Base-by-base conservation (phyloP, 2,329 filamentous ascomycete genomes). In the Diaporthe ampelina region DNA sequence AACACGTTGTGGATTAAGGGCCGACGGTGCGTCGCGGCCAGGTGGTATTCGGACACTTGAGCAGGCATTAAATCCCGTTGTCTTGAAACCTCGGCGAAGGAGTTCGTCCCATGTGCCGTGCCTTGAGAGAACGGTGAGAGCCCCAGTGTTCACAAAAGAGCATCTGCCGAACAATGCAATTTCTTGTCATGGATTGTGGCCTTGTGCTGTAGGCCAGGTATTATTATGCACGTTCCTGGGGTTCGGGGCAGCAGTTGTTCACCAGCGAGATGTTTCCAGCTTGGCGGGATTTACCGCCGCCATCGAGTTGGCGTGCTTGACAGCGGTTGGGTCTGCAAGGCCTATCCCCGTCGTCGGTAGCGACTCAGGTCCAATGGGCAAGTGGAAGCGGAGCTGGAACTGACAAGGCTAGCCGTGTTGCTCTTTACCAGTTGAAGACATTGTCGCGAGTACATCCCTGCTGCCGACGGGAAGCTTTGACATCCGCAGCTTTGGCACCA, bases 201-300 rank as follows among this genome's bases (percentile, higher is more conserved):
- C 45, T 67, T 52, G 61, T 67, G 50, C 32, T 52, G 48, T 68
- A 54, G 63, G 40, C 29, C 63, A 35, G 19, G 48, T 26, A 13
- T 35, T 29, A 40, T 54, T 21, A 15, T 54, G 48, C 15, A 68
- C 63, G 26, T 40, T 40, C 9, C 48, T n/a, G 40, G 52, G 19
- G 19, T 9, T 45, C 10, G 10, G 17, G 63, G 48, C 32, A 68
- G 15, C 10, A 68, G 48, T 26, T 54, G 63, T 26, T n/a, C 32
- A 21, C 35, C 58, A 61, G 40, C 24, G 35, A 40, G 13, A 52
- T 74, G 57, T 71, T 65, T 57, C 57, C 67, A 74, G 50, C 17
- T 29, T 50, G 24, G 57, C 74, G 71, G 74, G 71, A 73, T 73
- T 65, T 73, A 57, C 74, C 74, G 73, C 65, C 54, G 58, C 74